Evolutionary conservation across 208 protist species (phyloP).

Genomic region (Trypanosoma vivax): DNA sequence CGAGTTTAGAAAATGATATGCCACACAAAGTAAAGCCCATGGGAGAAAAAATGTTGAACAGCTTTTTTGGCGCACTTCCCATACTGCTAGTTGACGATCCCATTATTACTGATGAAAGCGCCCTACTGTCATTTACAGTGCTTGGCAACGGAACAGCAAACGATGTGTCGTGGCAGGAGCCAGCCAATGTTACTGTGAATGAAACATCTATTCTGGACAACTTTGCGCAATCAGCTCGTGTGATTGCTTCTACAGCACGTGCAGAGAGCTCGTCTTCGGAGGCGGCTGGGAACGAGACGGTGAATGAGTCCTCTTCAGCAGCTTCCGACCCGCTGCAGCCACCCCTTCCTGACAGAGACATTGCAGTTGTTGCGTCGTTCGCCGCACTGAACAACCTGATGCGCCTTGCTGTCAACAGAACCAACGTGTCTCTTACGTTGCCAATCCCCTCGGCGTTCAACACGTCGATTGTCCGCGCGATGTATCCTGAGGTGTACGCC

Average conservation of each 20-base stretch:
- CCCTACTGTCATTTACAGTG: slow-evolving; percentile 18
- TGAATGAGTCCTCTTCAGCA: no score
- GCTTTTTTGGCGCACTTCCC: slow-evolving; percentile 2
- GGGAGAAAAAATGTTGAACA: slow-evolving; percentile 20
- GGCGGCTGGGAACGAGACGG: not conserved
- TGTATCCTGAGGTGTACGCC: slow-evolving; percentile 39
- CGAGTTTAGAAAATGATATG: slow-evolving; percentile 34
- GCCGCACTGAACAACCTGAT: slow-evolving; percentile 38
- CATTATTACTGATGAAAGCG: slow-evolving; percentile 25
- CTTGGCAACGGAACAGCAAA: no score
- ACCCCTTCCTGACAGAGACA: slow-evolving; percentile 4
- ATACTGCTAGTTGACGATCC: slow-evolving; percentile 9
- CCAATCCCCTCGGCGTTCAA: slow-evolving; percentile 24
- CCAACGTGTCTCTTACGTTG: slow-evolving; percentile 3
- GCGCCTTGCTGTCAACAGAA: slow-evolving; percentile 7
- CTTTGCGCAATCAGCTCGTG: no score
- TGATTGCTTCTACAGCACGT: no score
- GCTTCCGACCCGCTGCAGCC: not conserved
- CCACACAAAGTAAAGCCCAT: slow-evolving; percentile 14
- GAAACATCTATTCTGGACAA: no score
- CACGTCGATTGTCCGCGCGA: slow-evolving; percentile 35
- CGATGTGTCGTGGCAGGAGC: no score
- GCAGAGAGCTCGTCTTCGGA: no score
- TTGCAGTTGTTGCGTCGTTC: slow-evolving; percentile 21
- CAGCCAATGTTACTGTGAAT: no score